Conservation (phyloP, 306 rosid species). For the Pueraria montana region DNA sequence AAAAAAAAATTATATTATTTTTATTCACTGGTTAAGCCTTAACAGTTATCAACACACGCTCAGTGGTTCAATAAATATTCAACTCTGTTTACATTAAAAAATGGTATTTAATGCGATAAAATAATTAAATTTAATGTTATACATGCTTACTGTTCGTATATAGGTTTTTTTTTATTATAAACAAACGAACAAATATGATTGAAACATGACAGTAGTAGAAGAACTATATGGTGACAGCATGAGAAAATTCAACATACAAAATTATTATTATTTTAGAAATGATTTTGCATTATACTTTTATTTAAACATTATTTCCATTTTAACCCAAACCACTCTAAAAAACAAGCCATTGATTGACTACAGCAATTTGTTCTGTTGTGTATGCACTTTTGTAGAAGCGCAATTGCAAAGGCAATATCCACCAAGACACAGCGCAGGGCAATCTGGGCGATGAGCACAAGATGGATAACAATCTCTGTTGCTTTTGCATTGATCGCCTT, state of each 20-base stretch:
- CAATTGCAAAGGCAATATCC: slow-evolving; percentile 12
- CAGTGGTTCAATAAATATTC: too few species aligned
- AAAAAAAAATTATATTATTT: too few species aligned
- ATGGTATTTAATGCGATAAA: too few species aligned
- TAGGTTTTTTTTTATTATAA: too few species aligned
- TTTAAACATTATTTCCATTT: not conserved
- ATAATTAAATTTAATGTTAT: too few species aligned
- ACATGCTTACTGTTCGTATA: too few species aligned
- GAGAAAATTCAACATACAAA: not conserved
- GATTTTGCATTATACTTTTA: not conserved
- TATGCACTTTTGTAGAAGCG: not conserved
- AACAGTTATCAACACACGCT: too few species aligned
- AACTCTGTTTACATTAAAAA: too few species aligned
- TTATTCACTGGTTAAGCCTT: too few species aligned
- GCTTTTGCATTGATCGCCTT: not conserved
- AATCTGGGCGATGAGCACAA: not conserved
- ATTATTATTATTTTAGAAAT: not conserved
- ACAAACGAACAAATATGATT: too few species aligned
- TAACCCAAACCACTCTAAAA: not conserved
- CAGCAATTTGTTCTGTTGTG: not conserved
- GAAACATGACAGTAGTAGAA: not conserved
- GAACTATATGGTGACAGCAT: not conserved
- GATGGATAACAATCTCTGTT: not conserved
- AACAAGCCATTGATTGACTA: not conserved
- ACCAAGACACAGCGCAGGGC: not conserved